phyloP scores from a whole-genome alignment of 1,284 basidiomycete genomes.

The Heliocybe sulcata region DNA sequence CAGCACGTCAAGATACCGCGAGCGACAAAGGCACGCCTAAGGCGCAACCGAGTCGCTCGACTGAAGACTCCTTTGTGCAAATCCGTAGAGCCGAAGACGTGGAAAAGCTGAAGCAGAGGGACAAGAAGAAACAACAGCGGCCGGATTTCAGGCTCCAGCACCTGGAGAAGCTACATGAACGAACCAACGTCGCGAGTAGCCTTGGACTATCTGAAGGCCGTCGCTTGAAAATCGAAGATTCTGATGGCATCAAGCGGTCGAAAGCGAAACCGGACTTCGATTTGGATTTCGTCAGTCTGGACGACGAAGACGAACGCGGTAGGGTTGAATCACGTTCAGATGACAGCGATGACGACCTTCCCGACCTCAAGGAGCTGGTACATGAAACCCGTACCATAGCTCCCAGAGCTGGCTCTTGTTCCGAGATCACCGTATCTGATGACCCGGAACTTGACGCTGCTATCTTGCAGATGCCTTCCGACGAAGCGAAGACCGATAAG shows the following conservation, averaged over 20 bases:
- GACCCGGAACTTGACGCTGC: conserved; percentile 29
- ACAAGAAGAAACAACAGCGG: conserved; percentile 10
- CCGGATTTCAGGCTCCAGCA: conserved; percentile 27
- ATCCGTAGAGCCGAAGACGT: conserved; percentile 7
- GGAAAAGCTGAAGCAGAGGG: conserved; percentile 12
- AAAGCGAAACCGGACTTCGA: conserved; percentile 39
- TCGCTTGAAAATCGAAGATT: conserved; percentile 37
- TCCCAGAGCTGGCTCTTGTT: conserved; percentile 11
- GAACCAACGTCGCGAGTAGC: conserved; percentile 31
- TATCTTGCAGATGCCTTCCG: conserved; percentile 17
- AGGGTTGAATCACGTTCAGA: conserved; percentile 22
- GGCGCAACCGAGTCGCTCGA: conserved; percentile 4
- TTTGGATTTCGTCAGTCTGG: conserved; percentile 42
- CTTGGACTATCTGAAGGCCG: conserved; percentile 32
- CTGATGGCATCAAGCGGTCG: conserved; percentile 18
- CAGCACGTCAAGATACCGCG: conserved; percentile 11
- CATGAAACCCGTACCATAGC: background rate
- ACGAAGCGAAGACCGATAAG: conserved; percentile 3
- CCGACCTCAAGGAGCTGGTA: conserved; percentile 29
- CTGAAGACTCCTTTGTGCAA: conserved; percentile 1
- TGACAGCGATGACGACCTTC: conserved; percentile 37
- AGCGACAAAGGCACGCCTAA: conserved; percentile 12
- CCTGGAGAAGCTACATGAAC: conserved; percentile 38
- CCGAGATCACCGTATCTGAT: conserved; percentile 26
- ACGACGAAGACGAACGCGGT: conserved; percentile 17